Conservation (phyloP, 2,329 filamentous ascomycete species). For the Talaromyces sp. region DNA sequence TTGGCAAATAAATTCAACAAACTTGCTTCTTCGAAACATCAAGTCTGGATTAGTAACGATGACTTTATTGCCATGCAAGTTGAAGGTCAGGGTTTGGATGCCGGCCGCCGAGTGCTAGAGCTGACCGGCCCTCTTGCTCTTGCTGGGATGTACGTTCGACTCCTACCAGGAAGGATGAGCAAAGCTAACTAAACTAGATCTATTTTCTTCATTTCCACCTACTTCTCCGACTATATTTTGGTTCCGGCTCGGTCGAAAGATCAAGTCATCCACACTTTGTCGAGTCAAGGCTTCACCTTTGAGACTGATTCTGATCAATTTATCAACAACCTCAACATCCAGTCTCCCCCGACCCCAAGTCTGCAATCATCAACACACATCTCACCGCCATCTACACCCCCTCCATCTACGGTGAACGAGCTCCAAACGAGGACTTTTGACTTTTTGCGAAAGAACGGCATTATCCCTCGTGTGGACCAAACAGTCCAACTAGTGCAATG, state of each 20-base stretch:
- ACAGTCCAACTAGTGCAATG: constrained; percentile 74
- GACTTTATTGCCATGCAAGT: constrained; percentile 87
- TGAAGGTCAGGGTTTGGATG: constrained; percentile 83
- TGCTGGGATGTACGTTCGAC: constrained; percentile 67
- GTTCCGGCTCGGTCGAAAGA: constrained; percentile 72
- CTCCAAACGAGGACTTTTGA: constrained; percentile 79
- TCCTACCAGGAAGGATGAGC: background rate
- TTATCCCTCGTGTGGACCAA: constrained; percentile 67
- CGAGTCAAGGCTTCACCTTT: constrained; percentile 79
- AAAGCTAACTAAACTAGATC: constrained; percentile 47
- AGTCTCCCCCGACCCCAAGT: constrained; percentile 41
- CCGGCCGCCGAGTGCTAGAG: constrained; percentile 85
- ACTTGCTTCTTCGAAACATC: constrained; percentile 34
- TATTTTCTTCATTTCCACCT: constrained; percentile 98
- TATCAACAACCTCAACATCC: constrained; percentile 51
- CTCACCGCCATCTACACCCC: constrained; percentile 62
- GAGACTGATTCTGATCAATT: constrained; percentile 67
- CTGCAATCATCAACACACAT: constrained; percentile 27
- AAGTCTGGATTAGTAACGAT: constrained; percentile 73
- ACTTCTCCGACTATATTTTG: constrained; percentile 95
- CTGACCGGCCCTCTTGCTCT: constrained; percentile 85
- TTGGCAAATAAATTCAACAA: constrained; percentile 61
- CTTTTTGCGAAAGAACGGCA: constrained; percentile 71
- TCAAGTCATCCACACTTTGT: constrained; percentile 71
- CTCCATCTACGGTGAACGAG: constrained; percentile 72